Base-by-base conservation (phyloP, 2,329 filamentous ascomycete genomes). In the Apiospora hydei region DNA sequence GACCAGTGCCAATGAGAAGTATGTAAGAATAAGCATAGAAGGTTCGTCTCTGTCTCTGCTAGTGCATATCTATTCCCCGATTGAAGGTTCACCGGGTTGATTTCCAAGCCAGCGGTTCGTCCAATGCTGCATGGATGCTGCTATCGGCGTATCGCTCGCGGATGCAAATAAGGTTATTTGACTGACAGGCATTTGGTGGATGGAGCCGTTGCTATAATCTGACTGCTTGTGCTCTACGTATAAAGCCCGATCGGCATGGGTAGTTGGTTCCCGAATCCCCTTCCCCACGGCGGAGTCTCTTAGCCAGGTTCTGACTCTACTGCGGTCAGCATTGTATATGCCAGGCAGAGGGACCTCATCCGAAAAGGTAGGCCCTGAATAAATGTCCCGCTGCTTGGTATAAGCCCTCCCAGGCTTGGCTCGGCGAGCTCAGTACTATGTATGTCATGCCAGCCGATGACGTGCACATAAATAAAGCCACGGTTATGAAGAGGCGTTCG, bases 81-180 rank as follows among this genome's bases (percentile, higher is more conserved):
- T n/a, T 49, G 8, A n/a, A 49, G 46, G 46, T 49, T 49, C 46
- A 18, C 21, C 21, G 46, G 46, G 5, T n/a, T 49, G 8, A n/a
- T 38, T 21, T 34, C 53, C 30, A 61, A 38, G 53, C 30, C 57
- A n/a, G 18, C 11, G 57, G 34, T 64, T 64, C 57, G 57, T 64
- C 57, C 34, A 41, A 18, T 38, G 34, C 53, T 21, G 1, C 30
- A 34, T 21, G 53, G 53, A 13, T 61, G 30, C n/a, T n/a, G n/a
- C n/a, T n/a, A n/a, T n/a, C n/a, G n/a, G n/a, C n/a, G n/a, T n/a
- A 41, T n/a, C n/a, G 11, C 18, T 38, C 30, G 57, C n/a, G 30
- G 16, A 38, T 64, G 13, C 4, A 64, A 64, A 41, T 41, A 64
- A 64, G 57, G 57, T 64, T 64, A 41, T 41, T 41, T 64, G 57